These are phyloP conservation scores for Phaseolus lunatus DNA, from an alignment of 306 rosid genomes.

Conservation along the genomic window DNA sequence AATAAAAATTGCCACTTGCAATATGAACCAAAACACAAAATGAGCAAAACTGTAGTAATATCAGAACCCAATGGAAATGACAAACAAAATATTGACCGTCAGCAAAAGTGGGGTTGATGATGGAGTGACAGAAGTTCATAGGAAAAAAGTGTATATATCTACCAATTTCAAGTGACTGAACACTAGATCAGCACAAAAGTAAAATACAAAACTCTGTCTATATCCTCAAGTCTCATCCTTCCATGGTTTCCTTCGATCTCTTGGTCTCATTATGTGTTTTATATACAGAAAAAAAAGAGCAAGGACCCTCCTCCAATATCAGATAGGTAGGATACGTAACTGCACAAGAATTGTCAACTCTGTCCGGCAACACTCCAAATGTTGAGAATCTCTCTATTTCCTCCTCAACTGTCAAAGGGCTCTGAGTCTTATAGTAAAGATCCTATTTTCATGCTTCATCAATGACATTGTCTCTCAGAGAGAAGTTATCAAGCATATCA, in stretches of 20 bases:
- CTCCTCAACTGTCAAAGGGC: slow-evolving; percentile 27
- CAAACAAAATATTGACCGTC: slow-evolving; percentile 40
- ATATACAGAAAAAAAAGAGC: slow-evolving; percentile 44
- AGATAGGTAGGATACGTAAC: slow-evolving; percentile 13
- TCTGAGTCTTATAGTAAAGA: slow-evolving; percentile 2
- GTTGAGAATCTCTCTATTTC: slow-evolving; percentile 1
- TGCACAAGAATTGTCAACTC: slow-evolving; percentile 10
- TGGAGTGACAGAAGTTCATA: slow-evolving; percentile 20
- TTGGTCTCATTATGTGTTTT: slow-evolving; percentile 45
- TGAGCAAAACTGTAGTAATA: slow-evolving; percentile 61
- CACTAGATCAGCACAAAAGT: slow-evolving; percentile 6
- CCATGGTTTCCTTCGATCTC: slow-evolving; percentile 37
- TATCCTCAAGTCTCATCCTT: slow-evolving; percentile 42
- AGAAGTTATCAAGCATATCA: slow-evolving; percentile 63
- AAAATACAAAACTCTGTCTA: slow-evolving; percentile 16
- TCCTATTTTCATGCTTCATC: slow-evolving; percentile 58
- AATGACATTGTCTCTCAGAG: slow-evolving; percentile 59
- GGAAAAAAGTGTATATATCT: slow-evolving; percentile 31
- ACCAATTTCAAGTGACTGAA: slow-evolving; percentile 46
- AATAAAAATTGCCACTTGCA: slow-evolving; percentile 41
- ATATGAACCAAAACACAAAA: slow-evolving; percentile 47
- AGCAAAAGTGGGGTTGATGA: slow-evolving; percentile 39
- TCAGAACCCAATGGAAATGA: slow-evolving; percentile 39
- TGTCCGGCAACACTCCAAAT: slow-evolving; percentile 34
- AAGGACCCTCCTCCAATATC: slow-evolving; percentile 34